Base-by-base conservation (phyloP, 768 basidiomycete species). In the Hemileccinum rubropunctum region DNA sequence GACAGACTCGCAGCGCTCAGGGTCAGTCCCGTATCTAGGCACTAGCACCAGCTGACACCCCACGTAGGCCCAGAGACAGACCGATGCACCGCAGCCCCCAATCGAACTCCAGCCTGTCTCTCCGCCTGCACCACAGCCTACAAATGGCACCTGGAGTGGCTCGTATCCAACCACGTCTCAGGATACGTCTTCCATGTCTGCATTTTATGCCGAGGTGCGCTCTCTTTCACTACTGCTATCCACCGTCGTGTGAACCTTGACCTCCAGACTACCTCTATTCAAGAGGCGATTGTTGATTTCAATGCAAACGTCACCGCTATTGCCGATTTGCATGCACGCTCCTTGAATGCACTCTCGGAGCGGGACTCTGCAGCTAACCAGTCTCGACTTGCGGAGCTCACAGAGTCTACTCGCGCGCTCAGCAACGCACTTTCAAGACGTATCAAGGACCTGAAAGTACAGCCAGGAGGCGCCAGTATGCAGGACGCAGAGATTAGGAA, bases 1-100 rank as follows among this genome's bases (percentile, higher is more conserved):
- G 66, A 95, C 80, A 81, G 92, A 78, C 82, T 95, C 56, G 91
- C 88, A 61, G 88, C 86, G 51, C 81, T 87, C 77, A 81, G 88
- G 73, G 88, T 88, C 54, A 41, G 80, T 60, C 81, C 6, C 27
- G 78, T 44, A 60, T 79, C 77, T 9, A 17, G 17, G 5, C n/a
- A 9, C 13, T 6, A 30, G 7, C 15, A 82, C 84, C 77, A 38
- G 3, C 32, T 48, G 32, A 59, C 48, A n/a, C 10, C 37, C n/a
- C 20, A 65, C 78, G 14, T 78, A 81, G 57, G 83, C 83, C 36
- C 78, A 80, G 58, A 78, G 81, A 53, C 61, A 62, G 54, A 76
- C 73, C 54, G 62, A 65, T n/a, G 46, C 21, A 3, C 36, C 47
- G 11, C 66, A 60, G 26, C 45, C 53, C 30, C 50, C 49, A 17